Evolutionary conservation across 2,329 filamentous ascomycete genomes (phyloP), one percentile per base, ranked within the genome.

Genomic region (Ilyonectria mors-panacis): DNA sequence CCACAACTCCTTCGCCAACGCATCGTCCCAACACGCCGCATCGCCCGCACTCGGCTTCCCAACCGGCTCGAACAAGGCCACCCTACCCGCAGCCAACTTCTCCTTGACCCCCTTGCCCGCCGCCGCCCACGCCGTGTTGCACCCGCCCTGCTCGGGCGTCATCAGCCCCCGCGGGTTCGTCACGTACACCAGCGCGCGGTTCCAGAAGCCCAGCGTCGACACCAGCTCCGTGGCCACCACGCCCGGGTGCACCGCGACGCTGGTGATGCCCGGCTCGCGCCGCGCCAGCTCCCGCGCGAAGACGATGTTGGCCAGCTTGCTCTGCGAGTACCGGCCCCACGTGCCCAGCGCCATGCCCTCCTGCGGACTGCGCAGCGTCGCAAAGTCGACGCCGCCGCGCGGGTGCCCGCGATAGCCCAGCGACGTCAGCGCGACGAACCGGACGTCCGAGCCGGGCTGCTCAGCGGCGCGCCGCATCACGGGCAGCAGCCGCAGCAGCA

Each of bases 171-270:
- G 55, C 6, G 67, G 62, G 28, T 76, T 74, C 7, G 74, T 73
- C 28, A 67, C 66, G 23, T 74, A 70, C 42, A 77, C 73, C 39
- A 77, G 48, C 65, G 75, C 66, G 23, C 72, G 68, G 42, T 74
- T 70, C 70, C 70, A 73, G 6, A 72, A 72, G 2, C 67, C 50
- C 65, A 78, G 51, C 17, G 67, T 63, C 5, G 68, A 72, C 21
- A 75, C 67, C 26, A 81, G 70, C 26, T 68, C 69, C 2, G 80
- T 82, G 15, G 68, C 63, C 2, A 81, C 76, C 6, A 82, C 74
- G 2, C 86, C 86, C 0, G 86, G 86, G 61, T 88, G 86, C 1
- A 88, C 71, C 0, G 83, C 81, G 10, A 87, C 79, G 23, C 81
- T 80, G 23, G 78, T 80, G 2, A 86, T 77, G 19, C 79, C 70